These are phyloP conservation scores for Trypanosoma mega DNA, from an alignment of 208 protist genomes.

Conservation along the genomic window DNA sequence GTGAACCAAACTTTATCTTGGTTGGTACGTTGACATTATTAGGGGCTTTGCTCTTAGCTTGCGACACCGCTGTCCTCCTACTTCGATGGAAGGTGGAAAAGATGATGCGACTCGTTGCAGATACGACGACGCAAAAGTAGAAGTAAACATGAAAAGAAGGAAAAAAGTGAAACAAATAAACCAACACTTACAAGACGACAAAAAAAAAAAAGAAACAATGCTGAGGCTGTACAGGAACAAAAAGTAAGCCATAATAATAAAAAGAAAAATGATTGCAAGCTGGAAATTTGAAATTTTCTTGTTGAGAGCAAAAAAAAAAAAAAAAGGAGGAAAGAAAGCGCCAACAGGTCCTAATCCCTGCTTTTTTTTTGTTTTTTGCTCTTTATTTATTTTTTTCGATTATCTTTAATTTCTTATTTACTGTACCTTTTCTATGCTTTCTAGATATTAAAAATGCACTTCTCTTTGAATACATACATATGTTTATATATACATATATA, in stretches of 20 bases:
- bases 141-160: constrained; percentile 11
- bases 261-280: constrained; percentile 4
- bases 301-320: too few relatives aligned
- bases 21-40: constrained; percentile 30
- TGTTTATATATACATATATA: background rate
- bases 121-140: constrained; percentile 33
- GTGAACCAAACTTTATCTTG: constrained; percentile 23
- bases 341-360: too few relatives aligned
- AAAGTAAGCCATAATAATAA: too few relatives aligned
- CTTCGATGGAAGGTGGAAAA: constrained; percentile 30
- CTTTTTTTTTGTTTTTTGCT: constrained; percentile 24
- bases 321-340: too few relatives aligned
- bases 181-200: background rate
- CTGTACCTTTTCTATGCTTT: background rate
- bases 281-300: constrained; percentile 6
- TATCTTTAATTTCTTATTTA: constrained; percentile 3
- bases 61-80: constrained; percentile 40
- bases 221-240: too few relatives aligned
- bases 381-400: constrained; percentile 14
- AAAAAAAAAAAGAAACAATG: background rate
- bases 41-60: constrained; percentile 24
- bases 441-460: too few relatives aligned
- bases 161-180: background rate
- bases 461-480: too few relatives aligned
- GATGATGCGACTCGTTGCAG: constrained; percentile 33